Evolutionary conservation across 2,329 filamentous ascomycete species (phyloP), one percentile per base, ranked within the genome.

Genomic region (Epichloe sp.): DNA sequence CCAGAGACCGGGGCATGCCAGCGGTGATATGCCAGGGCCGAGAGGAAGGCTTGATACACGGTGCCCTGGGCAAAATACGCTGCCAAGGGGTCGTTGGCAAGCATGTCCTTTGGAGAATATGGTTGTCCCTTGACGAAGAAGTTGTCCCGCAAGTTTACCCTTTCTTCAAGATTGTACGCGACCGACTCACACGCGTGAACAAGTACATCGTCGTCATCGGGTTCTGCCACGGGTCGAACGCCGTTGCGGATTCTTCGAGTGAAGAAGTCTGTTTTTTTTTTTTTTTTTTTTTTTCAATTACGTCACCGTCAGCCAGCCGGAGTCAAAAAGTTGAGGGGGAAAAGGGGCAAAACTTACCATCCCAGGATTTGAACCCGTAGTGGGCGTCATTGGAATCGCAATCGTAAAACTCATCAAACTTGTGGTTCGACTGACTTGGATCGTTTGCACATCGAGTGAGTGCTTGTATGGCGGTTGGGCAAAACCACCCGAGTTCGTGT

Each of bases 351-450:
- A 5, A 15, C 2, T 12, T 14, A 73, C 73, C 69, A 53, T 86
- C 83, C 83, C 83, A 86, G 0, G 79, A 83, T 50, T 71, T 77
- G 68, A 71, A 86, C n/a, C 83, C 82, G 54, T 77, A 72, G 59
- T 81, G 61, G 55, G 74, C 65, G 5, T 70, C 68, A 0, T 60
- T 64, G 0, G 79, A 72, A 44, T 85, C 76, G 60, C 82, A 85
- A n/a, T 74, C 55, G 61, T 77, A 85, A 58, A 83, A 70, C n/a
- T 83, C 72, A 52, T 82, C 73, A 54, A 83, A 83, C 44, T 64
- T 70, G 58, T 71, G 61, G 11, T 57, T 51, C 0, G 72, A 67
- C 50, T 65, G 58, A 14, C 62, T 57, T 0, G 73, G 69, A 2
- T 64, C 65, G 54, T 78, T 77, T 59, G 74, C 73, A 0, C 76